Evolutionary conservation across 306 rosid genomes (phyloP).

Genomic region (Prunus armeniaca): DNA sequence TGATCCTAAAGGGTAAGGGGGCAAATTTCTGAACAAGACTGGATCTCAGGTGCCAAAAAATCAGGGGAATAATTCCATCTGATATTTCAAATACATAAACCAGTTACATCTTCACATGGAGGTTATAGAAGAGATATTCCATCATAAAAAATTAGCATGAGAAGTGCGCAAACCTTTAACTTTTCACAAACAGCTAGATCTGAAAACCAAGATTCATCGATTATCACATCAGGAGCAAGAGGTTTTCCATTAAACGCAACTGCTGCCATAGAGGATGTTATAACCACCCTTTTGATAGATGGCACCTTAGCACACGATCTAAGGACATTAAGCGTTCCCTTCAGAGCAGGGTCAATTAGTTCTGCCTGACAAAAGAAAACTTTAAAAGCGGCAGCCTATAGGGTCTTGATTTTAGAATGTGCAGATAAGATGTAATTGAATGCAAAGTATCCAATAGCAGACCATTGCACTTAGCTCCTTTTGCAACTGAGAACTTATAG

Average conservation of each 20-base stretch:
- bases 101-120: neutral
- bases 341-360: slow-evolving; percentile 25
- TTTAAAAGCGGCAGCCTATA: neutral
- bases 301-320: slow-evolving; percentile 20
- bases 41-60: neutral
- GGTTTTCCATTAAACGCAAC: slow-evolving; percentile 8
- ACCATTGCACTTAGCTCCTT: neutral
- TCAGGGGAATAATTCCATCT: neutral
- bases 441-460: neutral
- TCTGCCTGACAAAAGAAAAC: slow-evolving; percentile 5
- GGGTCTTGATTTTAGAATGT: neutral
- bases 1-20: neutral
- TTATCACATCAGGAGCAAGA: slow-evolving; percentile 10
- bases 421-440: neutral
- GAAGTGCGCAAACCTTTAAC: neutral
- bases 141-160: neutral
- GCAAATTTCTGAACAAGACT: neutral
- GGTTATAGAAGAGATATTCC: neutral
- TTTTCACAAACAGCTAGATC: slow-evolving; percentile 10
- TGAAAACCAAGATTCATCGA: slow-evolving; percentile 16
- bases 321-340: slow-evolving; percentile 29
- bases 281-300: slow-evolving; percentile 17
- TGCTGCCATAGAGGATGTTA: slow-evolving; percentile 27
- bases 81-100: neutral
- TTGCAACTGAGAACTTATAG: neutral